Conservation (phyloP, 2,329 filamentous ascomycete species). For the Fonsecaea multimorphosa region DNA sequence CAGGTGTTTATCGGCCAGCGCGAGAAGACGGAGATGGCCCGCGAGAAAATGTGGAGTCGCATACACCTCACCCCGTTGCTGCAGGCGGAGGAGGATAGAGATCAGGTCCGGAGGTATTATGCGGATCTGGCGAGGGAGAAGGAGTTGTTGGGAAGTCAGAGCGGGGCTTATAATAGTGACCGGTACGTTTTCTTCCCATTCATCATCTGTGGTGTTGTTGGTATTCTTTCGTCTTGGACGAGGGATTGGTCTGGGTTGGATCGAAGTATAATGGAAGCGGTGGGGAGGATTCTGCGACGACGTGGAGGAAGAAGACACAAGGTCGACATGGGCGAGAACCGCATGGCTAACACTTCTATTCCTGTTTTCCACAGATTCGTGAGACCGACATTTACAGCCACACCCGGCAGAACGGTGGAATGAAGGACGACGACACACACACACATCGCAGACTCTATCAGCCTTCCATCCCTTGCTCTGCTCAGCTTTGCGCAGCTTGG, state of each 20-base stretch:
- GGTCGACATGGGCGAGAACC: not conserved
- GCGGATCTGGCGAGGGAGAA: slow-evolving; percentile 91
- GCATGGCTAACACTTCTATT: not conserved
- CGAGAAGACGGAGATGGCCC: slow-evolving; percentile 90
- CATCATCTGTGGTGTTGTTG: no score
- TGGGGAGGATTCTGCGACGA: not conserved
- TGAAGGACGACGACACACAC: slow-evolving; percentile 46
- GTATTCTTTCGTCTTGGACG: no score
- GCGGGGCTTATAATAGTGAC: slow-evolving; percentile 85
- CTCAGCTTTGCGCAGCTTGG: not conserved
- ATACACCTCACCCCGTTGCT: slow-evolving; percentile 93
- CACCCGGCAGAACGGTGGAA: slow-evolving; percentile 68
- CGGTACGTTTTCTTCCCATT: no score
- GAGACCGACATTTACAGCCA: slow-evolving; percentile 77
- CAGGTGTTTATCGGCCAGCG: slow-evolving; percentile 80
- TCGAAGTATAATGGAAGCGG: no score
- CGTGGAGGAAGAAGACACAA: not conserved
- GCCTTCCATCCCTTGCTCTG: not conserved
- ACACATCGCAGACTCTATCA: not conserved
- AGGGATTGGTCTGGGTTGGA: no score
- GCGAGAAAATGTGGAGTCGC: slow-evolving; percentile 98
- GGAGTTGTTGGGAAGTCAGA: slow-evolving; percentile 82
- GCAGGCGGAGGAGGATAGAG: slow-evolving; percentile 95
- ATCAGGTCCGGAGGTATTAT: slow-evolving; percentile 83
- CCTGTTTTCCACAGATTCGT: slow-evolving; percentile 72